phyloP scores from a whole-genome alignment of 805 yeast species.

The Pichia sporocuriosa region DNA sequence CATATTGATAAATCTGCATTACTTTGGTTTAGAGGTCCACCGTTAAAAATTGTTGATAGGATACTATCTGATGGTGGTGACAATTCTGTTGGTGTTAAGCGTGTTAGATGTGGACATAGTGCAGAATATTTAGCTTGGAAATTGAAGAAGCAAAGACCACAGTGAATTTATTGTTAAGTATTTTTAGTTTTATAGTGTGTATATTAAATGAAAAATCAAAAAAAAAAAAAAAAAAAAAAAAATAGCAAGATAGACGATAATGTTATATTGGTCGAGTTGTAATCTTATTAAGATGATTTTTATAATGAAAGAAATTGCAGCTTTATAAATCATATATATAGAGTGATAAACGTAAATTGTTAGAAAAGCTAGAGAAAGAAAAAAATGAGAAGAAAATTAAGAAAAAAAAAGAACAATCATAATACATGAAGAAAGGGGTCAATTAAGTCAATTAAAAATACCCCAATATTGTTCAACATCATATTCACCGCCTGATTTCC shows the following conservation, averaged over 20 bases:
- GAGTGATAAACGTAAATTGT: neutral
- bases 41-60: constrained; percentile 40
- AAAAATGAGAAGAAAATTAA: neutral
- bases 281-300: too few species aligned
- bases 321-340: too few species aligned
- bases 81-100: constrained; percentile 23
- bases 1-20: constrained; percentile 28
- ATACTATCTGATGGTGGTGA: constrained; percentile 22
- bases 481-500: constrained; percentile 53
- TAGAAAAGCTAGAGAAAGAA: neutral
- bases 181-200: constrained; percentile 1
- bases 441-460: constrained; percentile 24
- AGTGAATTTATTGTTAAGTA: neutral
- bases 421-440: neutral
- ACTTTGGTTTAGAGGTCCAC: constrained; percentile 67
- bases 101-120: constrained; percentile 56
- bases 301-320: too few species aligned
- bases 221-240: neutral
- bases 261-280: too few species aligned
- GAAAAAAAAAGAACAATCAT: neutral
- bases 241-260: neutral
- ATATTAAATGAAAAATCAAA: neutral
- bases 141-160: constrained; percentile 11
- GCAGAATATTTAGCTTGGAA: constrained; percentile 67
- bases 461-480: constrained; percentile 63